Evolutionary conservation across 768 basidiomycete genomes (phyloP).

Genomic region (Collybiopsis luxurians): DNA sequence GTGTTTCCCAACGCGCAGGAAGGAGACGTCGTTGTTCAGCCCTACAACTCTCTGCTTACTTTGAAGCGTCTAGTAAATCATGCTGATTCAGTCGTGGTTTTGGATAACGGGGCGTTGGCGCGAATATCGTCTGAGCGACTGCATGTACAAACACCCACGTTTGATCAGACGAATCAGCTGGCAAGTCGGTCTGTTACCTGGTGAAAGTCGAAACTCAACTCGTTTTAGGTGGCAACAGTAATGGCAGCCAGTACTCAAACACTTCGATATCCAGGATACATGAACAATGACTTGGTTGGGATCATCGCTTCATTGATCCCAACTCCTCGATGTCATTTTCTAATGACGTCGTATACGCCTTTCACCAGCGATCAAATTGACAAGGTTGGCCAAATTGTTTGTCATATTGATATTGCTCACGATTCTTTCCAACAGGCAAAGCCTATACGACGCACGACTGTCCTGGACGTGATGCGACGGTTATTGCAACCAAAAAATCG

Average conservation of each 20-base stretch:
- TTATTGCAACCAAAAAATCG: slow-evolving; percentile 97
- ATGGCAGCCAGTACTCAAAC: slow-evolving; percentile 98
- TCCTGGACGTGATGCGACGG: slow-evolving; percentile 97
- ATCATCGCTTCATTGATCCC: slow-evolving; percentile 97
- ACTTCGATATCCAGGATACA: slow-evolving; percentile 95
- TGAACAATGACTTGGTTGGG: slow-evolving; percentile 99
- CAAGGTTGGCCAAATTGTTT: slow-evolving; percentile 54
- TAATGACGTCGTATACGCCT: slow-evolving; percentile 98
- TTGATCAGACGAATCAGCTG: slow-evolving; percentile 91
- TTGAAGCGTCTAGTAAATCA: slow-evolving; percentile 93
- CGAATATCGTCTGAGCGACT: slow-evolving; percentile 92
- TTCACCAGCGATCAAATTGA: slow-evolving; percentile 97
- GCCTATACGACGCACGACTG: slow-evolving; percentile 92
- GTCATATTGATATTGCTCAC: not conserved
- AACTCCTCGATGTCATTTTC: slow-evolving; percentile 95
- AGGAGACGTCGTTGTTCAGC: slow-evolving; percentile 96
- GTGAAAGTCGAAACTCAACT: not conserved
- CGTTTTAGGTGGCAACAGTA: slow-evolving; percentile 83
- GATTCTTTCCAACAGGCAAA: slow-evolving; percentile 63
- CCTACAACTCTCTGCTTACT: slow-evolving; percentile 93
- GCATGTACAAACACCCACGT: slow-evolving; percentile 82
- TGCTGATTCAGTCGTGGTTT: slow-evolving; percentile 95
- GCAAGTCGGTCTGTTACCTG: slow-evolving; percentile 36
- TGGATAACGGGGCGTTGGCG: slow-evolving; percentile 93
- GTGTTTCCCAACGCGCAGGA: slow-evolving; percentile 95